Percentiles rank a stretch among this genome's conserved stretches.
phyloP scores from a whole-genome alignment of 2,329 filamentous ascomycete species.

The Madurella mycetomatis region DNA sequence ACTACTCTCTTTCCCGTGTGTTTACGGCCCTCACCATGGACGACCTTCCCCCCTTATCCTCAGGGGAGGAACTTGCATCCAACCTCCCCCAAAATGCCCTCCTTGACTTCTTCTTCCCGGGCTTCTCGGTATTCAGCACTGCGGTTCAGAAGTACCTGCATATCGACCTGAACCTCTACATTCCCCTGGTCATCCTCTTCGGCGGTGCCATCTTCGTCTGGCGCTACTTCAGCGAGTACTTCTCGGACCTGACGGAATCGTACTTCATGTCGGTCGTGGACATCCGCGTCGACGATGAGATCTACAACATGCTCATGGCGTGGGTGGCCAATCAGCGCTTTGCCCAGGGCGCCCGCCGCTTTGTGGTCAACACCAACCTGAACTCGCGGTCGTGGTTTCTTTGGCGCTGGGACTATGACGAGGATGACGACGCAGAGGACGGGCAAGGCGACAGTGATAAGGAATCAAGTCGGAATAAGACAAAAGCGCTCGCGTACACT shows the following conservation, averaged over 20 bases:
- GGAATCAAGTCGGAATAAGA: conserved; percentile 33
- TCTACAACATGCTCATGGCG: conserved; percentile 67
- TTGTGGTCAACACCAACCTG: conserved; percentile 62
- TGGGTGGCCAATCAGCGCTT: conserved; percentile 64
- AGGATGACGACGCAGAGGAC: conserved; percentile 45
- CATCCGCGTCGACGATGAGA: conserved; percentile 65
- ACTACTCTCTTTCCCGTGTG: conserved; percentile 2
- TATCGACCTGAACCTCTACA: conserved; percentile 59
- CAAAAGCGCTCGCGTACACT: conserved; percentile 57
- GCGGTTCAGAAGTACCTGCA: conserved; percentile 53
- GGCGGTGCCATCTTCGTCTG: conserved; percentile 47
- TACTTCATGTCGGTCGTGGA: conserved; percentile 63
- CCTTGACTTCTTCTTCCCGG: conserved; percentile 62
- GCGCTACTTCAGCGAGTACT: conserved; percentile 48
- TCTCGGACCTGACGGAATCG: conserved; percentile 44
- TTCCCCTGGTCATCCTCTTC: conserved; percentile 51
- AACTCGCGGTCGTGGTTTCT: conserved; percentile 49
- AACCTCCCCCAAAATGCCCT: conserved; percentile 27
- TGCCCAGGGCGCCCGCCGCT: conserved; percentile 53
- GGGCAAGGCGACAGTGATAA: conserved; percentile 42
- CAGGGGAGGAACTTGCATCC: not conserved
- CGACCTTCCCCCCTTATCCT: not conserved
- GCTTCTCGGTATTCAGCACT: conserved; percentile 55
- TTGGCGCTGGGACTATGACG: conserved; percentile 38
- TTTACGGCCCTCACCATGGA: conserved; percentile 13